phyloP scores from a whole-genome alignment of 805 yeast species.

The Ascoidea rubescens region DNA sequence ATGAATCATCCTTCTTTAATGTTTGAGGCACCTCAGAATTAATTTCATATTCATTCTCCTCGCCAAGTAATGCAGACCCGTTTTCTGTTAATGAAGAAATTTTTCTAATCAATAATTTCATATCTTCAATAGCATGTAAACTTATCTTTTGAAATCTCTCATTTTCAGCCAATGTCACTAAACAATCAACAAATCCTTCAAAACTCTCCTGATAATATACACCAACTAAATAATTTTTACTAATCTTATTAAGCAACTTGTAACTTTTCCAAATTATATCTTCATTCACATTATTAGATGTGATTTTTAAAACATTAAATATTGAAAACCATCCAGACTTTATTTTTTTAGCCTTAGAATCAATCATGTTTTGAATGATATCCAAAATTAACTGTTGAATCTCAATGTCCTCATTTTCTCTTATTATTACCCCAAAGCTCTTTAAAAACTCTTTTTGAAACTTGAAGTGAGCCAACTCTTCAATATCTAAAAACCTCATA shows the following conservation, averaged over 20 bases:
- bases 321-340: slow-evolving; percentile 94
- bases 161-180: slow-evolving; percentile 75
- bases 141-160: slow-evolving; percentile 69
- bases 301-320: slow-evolving; percentile 60
- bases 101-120: slow-evolving; percentile 45
- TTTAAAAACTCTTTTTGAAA: slow-evolving; percentile 88
- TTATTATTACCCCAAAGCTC: slow-evolving; percentile 75
- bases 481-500: slow-evolving; percentile 83
- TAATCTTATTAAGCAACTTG: slow-evolving; percentile 47
- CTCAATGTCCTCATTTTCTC: slow-evolving; percentile 48
- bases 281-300: slow-evolving; percentile 50
- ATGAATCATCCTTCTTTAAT: neutral
- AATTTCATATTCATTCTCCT: slow-evolving; percentile 13
- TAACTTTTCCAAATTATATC: slow-evolving; percentile 49
- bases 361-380: slow-evolving; percentile 75
- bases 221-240: slow-evolving; percentile 43
- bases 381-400: slow-evolving; percentile 85
- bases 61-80: slow-evolving; percentile 3
- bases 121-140: slow-evolving; percentile 64
- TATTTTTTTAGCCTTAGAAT: slow-evolving; percentile 57
- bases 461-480: slow-evolving; percentile 88
- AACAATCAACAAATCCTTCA: slow-evolving; percentile 44
- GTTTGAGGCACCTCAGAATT: slow-evolving; percentile 11
- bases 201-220: slow-evolving; percentile 61
- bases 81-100: slow-evolving; percentile 17